Evolutionary conservation across 176 grass and related monocot genomes (phyloP).

Genomic region (Elaeis guineensis): DNA sequence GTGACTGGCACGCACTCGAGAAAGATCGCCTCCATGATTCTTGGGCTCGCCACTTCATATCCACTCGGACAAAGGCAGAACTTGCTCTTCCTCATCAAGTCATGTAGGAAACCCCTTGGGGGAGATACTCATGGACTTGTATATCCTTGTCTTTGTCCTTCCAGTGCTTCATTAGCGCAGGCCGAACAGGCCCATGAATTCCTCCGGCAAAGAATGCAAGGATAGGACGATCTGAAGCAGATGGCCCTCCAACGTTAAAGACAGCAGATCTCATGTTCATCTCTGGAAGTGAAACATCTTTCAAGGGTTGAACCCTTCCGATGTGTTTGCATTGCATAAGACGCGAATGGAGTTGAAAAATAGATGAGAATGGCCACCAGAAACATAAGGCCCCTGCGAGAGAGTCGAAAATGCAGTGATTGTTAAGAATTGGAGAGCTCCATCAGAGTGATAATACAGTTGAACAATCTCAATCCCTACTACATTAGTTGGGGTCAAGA

Average conservation of each 20-base stretch:
- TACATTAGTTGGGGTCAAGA: too few relatives aligned
- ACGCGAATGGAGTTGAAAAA: slow-evolving; percentile 60
- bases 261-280: slow-evolving; percentile 58
- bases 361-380: slow-evolving; percentile 30
- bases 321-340: slow-evolving; percentile 89
- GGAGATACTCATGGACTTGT: slow-evolving; percentile 69
- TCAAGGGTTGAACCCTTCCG: slow-evolving; percentile 72
- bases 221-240: slow-evolving; percentile 47
- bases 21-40: slow-evolving; percentile 76
- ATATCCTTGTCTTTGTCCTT: slow-evolving; percentile 36
- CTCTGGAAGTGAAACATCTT: slow-evolving; percentile 66
- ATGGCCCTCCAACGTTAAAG: slow-evolving; percentile 40
- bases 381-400: slow-evolving; percentile 58
- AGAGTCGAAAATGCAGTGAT: too few relatives aligned
- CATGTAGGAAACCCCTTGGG: slow-evolving; percentile 50
- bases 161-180: slow-evolving; percentile 47
- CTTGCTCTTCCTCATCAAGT: slow-evolving; percentile 66
- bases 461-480: too few relatives aligned
- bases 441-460: too few relatives aligned
- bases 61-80: slow-evolving; percentile 85
- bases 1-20: slow-evolving; percentile 84
- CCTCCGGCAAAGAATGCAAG: slow-evolving; percentile 86
- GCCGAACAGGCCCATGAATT: slow-evolving; percentile 63
- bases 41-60: slow-evolving; percentile 84
- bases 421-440: too few relatives aligned